Base-by-base conservation (phyloP, 352 stramenopile species). In the Phytophthora cajani region DNA sequence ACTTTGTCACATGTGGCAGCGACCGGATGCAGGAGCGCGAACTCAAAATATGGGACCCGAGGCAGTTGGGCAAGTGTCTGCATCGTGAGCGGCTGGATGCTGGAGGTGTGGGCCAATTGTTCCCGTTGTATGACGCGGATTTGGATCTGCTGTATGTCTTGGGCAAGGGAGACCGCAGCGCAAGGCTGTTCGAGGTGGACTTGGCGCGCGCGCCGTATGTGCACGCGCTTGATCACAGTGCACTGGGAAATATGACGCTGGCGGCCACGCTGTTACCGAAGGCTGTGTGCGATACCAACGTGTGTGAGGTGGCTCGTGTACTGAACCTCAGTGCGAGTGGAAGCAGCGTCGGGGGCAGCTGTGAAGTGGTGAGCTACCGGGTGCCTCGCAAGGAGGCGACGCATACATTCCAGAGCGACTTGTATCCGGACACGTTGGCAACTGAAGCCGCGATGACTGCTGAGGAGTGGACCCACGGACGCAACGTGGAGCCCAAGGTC, bases 11-110 rank as follows among this genome's bases (percentile, higher is more conserved):
- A 3, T 80, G 77, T 11, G 87, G 88, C 12, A 88, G 79, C 55
- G 82, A 90, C 56, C 64, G 59, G 9, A 82, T 91, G 77, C 86
- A 92, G 53, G 87, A 93, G 55, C 66, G 85, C 3, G 88, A 95
- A 56, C 63, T 95, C 11, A 92, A 92, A 68, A 67, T 95, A 6
- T 95, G 86, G 88, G 88, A 95, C 19, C 64, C 75, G 25, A 80
- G 87, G n/a, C 74, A 85, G 40, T 57, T 90, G 8, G 40, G 64
- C 19, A 83, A 80, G 38, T 74, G 80, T 8, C 54, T 93, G 50
- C 78, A 84, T 56, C 79, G 87, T 11, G 86, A 93, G 67, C 83
- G 87, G 0, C 68, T 95, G 14, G 76, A 80, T 61, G 84, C 88
- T 36, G 75, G 79, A n/a, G 78, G 81, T 49, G 85, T 89, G 44